Evolutionary conservation across 352 stramenopile genomes (phyloP), one percentile per base, ranked within the genome.

Genomic region (Aphanomyces stellatus): DNA sequence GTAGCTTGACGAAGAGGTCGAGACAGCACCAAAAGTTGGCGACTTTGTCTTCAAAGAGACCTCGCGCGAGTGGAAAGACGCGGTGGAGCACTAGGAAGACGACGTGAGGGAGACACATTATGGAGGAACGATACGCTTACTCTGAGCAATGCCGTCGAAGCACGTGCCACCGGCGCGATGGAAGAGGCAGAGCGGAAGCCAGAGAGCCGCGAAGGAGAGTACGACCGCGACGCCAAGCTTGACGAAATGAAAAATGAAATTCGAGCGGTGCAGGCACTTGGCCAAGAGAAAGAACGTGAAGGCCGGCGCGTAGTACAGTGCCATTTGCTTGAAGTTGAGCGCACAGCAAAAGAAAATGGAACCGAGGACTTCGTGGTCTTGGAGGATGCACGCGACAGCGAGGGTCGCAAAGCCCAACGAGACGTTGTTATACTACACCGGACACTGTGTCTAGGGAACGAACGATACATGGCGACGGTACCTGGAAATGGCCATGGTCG

Each of bases 271-370:
- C 2, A 88, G 53, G 56, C 91, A 98, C 59, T 90, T 90, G 24
- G 85, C 83, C 28, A 99, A 71, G n/a, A 98, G 77, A 70, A 91
- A 98, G 6, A 93, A 78, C 62, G 97, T 97, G 35, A 99, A 82
- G 35, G 87, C 90, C 4, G 95, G 95, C 0, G 95, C 90, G 74
- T 98, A 99, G 77, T 99, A 99, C 4, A 99, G 82, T n/a, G 94
- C 87, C 91, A 99, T 99, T 88, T 99, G 97, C 84, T 99, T 99
- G 72, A 98, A 99, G 72, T 98, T 99, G 6, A 99, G 80, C 35
- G 96, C 92, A 28, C 98, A 74, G 49, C 81, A 91, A 76, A 98
- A 99, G 48, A 75, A 81, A 65, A 93, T 66, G 70, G 87, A 90
- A 19, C 82, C 87, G 6, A 93, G 71, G 34, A 94, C 88, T 62